Base-by-base conservation (phyloP, 75 land plant genomes). In the Chamaecyparis obtusa region DNA sequence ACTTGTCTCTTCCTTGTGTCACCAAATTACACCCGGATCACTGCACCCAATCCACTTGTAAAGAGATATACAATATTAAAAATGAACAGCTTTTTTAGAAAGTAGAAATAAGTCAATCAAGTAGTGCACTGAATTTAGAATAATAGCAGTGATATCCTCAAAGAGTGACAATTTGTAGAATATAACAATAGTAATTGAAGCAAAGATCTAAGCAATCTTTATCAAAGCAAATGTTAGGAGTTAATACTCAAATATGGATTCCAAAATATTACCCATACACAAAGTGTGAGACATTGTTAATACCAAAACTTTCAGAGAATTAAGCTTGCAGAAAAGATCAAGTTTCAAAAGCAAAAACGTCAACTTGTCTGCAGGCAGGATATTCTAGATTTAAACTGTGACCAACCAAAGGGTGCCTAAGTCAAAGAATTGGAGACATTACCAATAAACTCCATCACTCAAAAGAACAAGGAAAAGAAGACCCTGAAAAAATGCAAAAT, bases 351-450 rank as follows among this genome's bases (percentile, higher is more conserved):
- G 33, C 13, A 16, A 32, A 76, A 13, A 76, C 0, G 2, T 4
- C 16, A 35, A 14, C 35, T 33, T 76, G 37, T 76, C 21, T 76
- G 79, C 2, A 4, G 41, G 36, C 79, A 17, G 37, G 79, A 36
- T 14, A 8, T 33, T 76, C 41, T 15, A 36, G 33, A 13, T 76
- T 76, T 33, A 76, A 76, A 75, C 39, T 76, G 21, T 76, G 79
- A 76, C 41, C 36, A 36, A 5, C 33, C 41, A 76, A 76, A 56
- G 39, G 37, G 15, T 35, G 2, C 37, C 37, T 33, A 77, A 16
- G 39, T 37, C 41, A 77, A 77, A 77, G 43, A 77, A 77, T 37
- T 36, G 44, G 48, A 80, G 46, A 77, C 83, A 41, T 80, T 80
- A 80, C 16, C 46, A 15, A 43, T 43, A 30, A 27, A 27, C 33